These are phyloP conservation scores for Daedaleopsis sinensis DNA, from an alignment of 768 basidiomycete genomes.

Conservation along the genomic window DNA sequence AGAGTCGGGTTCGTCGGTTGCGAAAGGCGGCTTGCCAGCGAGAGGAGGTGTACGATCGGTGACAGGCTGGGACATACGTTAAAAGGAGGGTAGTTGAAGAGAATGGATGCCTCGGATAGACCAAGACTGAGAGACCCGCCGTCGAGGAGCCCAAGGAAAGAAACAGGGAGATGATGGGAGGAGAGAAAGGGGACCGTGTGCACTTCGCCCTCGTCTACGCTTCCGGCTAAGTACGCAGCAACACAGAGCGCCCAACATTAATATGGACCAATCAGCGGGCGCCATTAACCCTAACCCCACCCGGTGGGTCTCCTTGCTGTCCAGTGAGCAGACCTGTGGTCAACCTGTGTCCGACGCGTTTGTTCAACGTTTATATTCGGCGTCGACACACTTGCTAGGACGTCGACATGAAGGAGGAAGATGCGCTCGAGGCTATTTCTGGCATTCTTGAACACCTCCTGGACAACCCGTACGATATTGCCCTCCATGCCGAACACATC, in stretches of 20 bases:
- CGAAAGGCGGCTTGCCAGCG: conserved; percentile 67
- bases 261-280: not conserved
- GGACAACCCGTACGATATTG: conserved; percentile 60
- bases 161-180: conserved; percentile 13
- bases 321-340: no score
- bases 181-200: not conserved
- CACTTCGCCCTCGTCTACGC: conserved; percentile 8
- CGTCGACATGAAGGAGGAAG: conserved; percentile 56
- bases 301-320: no score
- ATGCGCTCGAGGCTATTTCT: conserved; percentile 65
- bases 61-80: conserved; percentile 28
- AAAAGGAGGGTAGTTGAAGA: conserved; percentile 27
- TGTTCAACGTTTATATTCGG: not conserved
- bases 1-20: conserved; percentile 68
- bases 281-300: not conserved
- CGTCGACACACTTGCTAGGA: conserved; percentile 6
- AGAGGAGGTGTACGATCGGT: conserved; percentile 43
- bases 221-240: conserved; percentile 11
- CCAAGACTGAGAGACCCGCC: conserved; percentile 27
- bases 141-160: conserved; percentile 15
- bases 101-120: conserved; percentile 35
- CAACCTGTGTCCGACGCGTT: not conserved
- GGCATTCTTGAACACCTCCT: conserved; percentile 61
- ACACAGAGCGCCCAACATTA: conserved; percentile 1
- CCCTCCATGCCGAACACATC: conserved; percentile 70